Conservation (phyloP, 768 basidiomycete species). For the Daedaleopsis nitida region DNA sequence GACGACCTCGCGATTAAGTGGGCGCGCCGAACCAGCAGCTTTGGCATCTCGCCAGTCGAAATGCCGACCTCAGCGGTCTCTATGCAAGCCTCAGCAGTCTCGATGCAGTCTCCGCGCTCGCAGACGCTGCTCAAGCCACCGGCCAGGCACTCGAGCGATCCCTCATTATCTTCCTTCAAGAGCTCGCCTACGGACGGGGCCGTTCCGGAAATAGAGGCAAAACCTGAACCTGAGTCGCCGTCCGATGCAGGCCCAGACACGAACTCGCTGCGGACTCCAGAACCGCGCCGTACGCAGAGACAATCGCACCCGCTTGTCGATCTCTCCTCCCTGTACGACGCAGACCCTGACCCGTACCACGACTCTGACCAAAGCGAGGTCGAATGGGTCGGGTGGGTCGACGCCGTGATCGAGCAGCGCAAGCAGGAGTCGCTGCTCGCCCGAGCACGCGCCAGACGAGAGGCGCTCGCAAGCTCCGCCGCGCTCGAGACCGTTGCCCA, state of each 20-base stretch:
- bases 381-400: slow-evolving; percentile 71
- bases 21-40: slow-evolving; percentile 6
- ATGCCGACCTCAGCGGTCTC: slow-evolving; percentile 8
- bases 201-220: neutral
- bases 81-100: neutral
- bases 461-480: neutral
- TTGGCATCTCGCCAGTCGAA: slow-evolving; percentile 20
- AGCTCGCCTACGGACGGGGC: neutral
- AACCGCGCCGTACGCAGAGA: slow-evolving; percentile 37
- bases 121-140: neutral
- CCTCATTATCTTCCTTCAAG: neutral
- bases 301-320: slow-evolving; percentile 13
- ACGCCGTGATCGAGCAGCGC: slow-evolving; percentile 50
- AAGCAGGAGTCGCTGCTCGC: slow-evolving; percentile 30
- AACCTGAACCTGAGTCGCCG: neutral
- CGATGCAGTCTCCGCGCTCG: neutral
- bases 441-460: slow-evolving; percentile 1
- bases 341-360: slow-evolving; percentile 2
- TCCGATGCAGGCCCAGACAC: neutral
- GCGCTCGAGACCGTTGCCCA: slow-evolving; percentile 7
- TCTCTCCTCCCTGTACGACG: slow-evolving; percentile 18
- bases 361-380: slow-evolving; percentile 45
- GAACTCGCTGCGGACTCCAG: neutral
- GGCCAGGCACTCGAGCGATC: neutral
- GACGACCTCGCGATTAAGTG: slow-evolving; percentile 25